Evolutionary conservation across 2,329 filamentous ascomycete species (phyloP).

Genomic region (Aspergillus sp.): DNA sequence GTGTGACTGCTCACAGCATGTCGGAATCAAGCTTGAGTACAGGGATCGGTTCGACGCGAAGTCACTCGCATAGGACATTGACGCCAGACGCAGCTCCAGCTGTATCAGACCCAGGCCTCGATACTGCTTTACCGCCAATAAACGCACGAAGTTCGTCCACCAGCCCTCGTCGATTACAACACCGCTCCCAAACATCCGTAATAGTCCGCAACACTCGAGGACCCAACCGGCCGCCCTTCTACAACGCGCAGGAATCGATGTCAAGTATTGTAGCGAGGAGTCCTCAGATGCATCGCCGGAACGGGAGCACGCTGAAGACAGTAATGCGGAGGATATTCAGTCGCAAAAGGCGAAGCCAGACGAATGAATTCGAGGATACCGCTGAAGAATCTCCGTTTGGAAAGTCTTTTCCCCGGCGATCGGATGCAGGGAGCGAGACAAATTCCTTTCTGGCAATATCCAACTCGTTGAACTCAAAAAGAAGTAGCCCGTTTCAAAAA

Average conservation of each 20-base stretch:
- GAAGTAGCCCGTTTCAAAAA: constrained; percentile 14
- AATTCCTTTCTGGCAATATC: too few relatives aligned
- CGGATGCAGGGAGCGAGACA: constrained; percentile 4
- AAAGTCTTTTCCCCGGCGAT: constrained; percentile 3
- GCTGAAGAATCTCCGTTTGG: constrained; percentile 14
- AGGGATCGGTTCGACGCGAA: constrained; percentile 8
- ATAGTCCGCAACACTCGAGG: constrained; percentile 9
- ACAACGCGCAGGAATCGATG: constrained; percentile 17
- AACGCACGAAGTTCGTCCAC: constrained; percentile 16
- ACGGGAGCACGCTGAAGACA: constrained; percentile 37
- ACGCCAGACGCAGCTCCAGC: constrained; percentile 1
- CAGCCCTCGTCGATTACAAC: constrained; percentile 7
- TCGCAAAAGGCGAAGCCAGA: constrained; percentile 31
- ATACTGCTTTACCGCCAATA: constrained; percentile 28
- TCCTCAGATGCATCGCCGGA: constrained; percentile 30
- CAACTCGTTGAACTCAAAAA: too few relatives aligned
- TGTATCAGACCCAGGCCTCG: constrained; percentile 9
- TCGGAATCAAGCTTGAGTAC: constrained; percentile 5
- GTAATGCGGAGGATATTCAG: constrained; percentile 44
- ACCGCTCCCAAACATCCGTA: constrained; percentile 12
- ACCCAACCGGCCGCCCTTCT: constrained; percentile 10
- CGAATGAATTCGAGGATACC: constrained; percentile 23
- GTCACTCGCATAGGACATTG: background rate
- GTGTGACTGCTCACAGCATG: constrained; percentile 2
- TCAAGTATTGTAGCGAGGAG: constrained; percentile 17